Conservation (phyloP, 345 rosid genomes). For the Aquilaria malaccensis region DNA sequence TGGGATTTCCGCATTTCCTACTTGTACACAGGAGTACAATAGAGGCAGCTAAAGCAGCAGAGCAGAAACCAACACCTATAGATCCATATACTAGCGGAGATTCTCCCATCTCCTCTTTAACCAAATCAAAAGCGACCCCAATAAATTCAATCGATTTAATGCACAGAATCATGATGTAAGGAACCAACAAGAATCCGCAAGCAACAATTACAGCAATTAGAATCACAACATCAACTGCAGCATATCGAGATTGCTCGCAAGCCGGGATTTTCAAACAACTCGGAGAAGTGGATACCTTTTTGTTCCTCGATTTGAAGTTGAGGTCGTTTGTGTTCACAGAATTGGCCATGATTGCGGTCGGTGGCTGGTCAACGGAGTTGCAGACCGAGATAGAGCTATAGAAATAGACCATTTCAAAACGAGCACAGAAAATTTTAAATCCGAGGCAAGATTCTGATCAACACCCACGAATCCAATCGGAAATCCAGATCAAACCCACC, state of each 20-base stretch:
- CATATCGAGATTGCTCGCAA: slow-evolving; percentile 65
- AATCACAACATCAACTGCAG: slow-evolving; percentile 65
- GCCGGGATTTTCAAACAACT: slow-evolving; percentile 30
- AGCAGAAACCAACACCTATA: slow-evolving; percentile 52
- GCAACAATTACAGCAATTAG: slow-evolving; percentile 67
- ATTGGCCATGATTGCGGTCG: slow-evolving; percentile 45
- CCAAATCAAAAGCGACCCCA: slow-evolving; percentile 34
- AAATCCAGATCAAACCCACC: slow-evolving; percentile 23
- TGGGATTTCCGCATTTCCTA: slow-evolving; percentile 70
- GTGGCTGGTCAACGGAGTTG: slow-evolving; percentile 64
- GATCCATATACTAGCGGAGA: slow-evolving; percentile 64
- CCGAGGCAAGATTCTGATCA: slow-evolving; percentile 2
- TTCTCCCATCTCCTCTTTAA: slow-evolving; percentile 54
- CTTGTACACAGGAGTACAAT: slow-evolving; percentile 46
- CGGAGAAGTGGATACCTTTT: slow-evolving; percentile 28
- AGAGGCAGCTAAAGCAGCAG: slow-evolving; percentile 61
- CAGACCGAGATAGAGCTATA: slow-evolving; percentile 81
- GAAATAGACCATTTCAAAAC: slow-evolving; percentile 73
- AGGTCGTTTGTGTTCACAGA: slow-evolving; percentile 41
- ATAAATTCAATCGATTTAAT: slow-evolving; percentile 31
- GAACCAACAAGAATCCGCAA: slow-evolving; percentile 68
- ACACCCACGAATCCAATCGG: slow-evolving; percentile 4
- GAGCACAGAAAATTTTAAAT: slow-evolving; percentile 21
- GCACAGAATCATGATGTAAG: slow-evolving; percentile 42
- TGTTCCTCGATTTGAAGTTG: slow-evolving; percentile 33